Evolutionary conservation across 106 monocot genomes (phyloP), one percentile per base, ranked within the genome.

Genomic region (Dioscorea zingiberensis): DNA sequence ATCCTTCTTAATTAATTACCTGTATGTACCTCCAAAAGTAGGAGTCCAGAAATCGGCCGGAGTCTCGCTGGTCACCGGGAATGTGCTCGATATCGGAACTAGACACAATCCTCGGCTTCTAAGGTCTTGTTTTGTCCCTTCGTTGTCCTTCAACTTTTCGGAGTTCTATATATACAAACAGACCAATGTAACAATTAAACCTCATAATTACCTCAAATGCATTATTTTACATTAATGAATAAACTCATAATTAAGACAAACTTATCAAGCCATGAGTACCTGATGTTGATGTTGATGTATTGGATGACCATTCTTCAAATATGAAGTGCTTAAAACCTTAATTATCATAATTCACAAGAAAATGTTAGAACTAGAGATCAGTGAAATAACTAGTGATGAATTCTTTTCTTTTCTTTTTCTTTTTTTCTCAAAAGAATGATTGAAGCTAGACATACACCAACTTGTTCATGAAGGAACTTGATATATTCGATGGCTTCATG

Each of bases 401-500:
- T 10, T 8, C 38, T 38, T 38, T 38, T 6, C 38, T 38, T 38
- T 8, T 38, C n/a, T n/a, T n/a, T n/a, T n/a, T n/a, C n/a, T n/a
- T n/a, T n/a, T n/a, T n/a, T n/a, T n/a, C n/a, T n/a, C n/a, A n/a
- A n/a, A n/a, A n/a, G n/a, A n/a, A n/a, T n/a, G n/a, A n/a, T n/a
- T n/a, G n/a, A n/a, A n/a, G n/a, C n/a, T n/a, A 38, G 38, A 38
- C 84, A 62, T 81, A 92, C 91, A 72, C 70, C 68, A 64, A 92
- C 84, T 87, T 92, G 91, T 24, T 84, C 84, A 71, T 92, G 91
- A 68, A 92, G 91, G 75, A 82, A 92, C 73, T 92, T 92, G 63
- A 92, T 92, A 73, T 92, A 92, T 21, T 84, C 84, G 44, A 92
- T 87, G 38, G 87, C 87, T 57, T 92, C 91, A 44, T 81, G 76